Conservation (phyloP, 2,329 filamentous ascomycete genomes). For the Apiospora marii region DNA sequence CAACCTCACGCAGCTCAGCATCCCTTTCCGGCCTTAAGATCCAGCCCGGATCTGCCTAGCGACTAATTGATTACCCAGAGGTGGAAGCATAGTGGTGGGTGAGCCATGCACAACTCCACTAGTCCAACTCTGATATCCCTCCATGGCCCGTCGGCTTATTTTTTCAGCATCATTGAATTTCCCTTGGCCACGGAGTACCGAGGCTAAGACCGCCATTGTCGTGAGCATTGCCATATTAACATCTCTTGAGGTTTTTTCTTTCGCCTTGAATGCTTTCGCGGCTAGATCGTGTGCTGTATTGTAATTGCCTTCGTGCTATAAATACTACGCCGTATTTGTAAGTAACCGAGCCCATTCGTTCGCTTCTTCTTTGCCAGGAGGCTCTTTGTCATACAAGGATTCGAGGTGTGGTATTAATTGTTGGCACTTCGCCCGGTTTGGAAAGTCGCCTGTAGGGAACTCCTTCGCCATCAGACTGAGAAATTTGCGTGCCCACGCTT, state of each 20-base stretch:
- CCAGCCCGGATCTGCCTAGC: no score
- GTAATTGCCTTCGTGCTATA: conserved; percentile 5
- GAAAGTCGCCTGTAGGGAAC: conserved; percentile 9
- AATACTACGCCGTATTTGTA: conserved; percentile 4
- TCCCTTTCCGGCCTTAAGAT: no score
- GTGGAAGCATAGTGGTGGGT: no score
- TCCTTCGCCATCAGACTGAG: conserved; percentile 8
- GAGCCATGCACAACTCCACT: no score
- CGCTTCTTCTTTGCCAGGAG: not conserved
- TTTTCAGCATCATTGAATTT: conserved; percentile 8
- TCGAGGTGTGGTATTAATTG: conserved; percentile 9
- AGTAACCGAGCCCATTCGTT: conserved; percentile 9
- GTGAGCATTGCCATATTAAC: not conserved
- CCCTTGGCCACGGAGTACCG: conserved; percentile 2
- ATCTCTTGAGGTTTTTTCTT: not conserved
- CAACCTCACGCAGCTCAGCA: no score
- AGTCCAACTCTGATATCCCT: conserved; percentile 1
- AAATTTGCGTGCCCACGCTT: not conserved
- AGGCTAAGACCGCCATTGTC: not conserved
- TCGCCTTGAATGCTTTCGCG: conserved; percentile 3
- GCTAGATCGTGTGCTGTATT: conserved; percentile 7
- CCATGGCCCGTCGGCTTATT: not conserved
- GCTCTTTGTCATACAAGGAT: not conserved
- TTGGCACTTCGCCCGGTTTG: conserved; percentile 8
- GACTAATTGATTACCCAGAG: no score